phyloP scores from a whole-genome alignment of 495 filamentous ascomycete genomes.

The Tricharina praecox region DNA sequence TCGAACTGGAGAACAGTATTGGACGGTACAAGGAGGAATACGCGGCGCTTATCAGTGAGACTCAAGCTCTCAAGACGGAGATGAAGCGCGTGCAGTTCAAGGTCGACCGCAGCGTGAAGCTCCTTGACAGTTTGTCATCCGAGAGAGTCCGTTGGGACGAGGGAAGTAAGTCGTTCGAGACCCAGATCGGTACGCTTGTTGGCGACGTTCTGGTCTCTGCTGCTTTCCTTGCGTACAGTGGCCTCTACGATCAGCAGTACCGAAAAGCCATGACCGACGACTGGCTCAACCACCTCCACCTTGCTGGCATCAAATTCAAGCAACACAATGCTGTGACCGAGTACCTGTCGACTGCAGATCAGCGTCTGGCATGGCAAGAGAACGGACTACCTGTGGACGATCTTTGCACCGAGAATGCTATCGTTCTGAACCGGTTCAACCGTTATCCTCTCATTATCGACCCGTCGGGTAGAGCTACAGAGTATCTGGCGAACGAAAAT shows the following conservation, averaged over 20 bases:
- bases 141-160: slow-evolving; percentile 89
- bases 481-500: slow-evolving; percentile 87
- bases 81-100: slow-evolving; percentile 95
- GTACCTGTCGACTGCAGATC: slow-evolving; percentile 91
- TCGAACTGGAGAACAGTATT: slow-evolving; percentile 71
- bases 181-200: slow-evolving; percentile 88
- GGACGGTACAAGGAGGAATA: slow-evolving; percentile 95
- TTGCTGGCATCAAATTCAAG: slow-evolving; percentile 85
- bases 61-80: slow-evolving; percentile 89
- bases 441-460: slow-evolving; percentile 97
- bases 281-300: slow-evolving; percentile 78
- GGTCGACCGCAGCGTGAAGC: slow-evolving; percentile 83
- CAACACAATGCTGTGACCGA: slow-evolving; percentile 85
- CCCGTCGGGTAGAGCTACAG: slow-evolving; percentile 79
- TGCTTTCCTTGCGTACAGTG: slow-evolving; percentile 93
- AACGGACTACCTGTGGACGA: slow-evolving; percentile 96
- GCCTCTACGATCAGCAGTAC: slow-evolving; percentile 95
- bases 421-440: slow-evolving; percentile 93
- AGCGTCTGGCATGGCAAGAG: slow-evolving; percentile 83
- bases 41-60: slow-evolving; percentile 87
- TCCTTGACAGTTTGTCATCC: slow-evolving; percentile 86
- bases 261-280: slow-evolving; percentile 94
- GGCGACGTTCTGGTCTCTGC: slow-evolving; percentile 89
- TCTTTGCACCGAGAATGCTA: slow-evolving; percentile 95
- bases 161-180: slow-evolving; percentile 92